Evolutionary conservation across 768 basidiomycete genomes (phyloP), one percentile per base, ranked within the genome.

Genomic region (Phylloporus sp.): DNA sequence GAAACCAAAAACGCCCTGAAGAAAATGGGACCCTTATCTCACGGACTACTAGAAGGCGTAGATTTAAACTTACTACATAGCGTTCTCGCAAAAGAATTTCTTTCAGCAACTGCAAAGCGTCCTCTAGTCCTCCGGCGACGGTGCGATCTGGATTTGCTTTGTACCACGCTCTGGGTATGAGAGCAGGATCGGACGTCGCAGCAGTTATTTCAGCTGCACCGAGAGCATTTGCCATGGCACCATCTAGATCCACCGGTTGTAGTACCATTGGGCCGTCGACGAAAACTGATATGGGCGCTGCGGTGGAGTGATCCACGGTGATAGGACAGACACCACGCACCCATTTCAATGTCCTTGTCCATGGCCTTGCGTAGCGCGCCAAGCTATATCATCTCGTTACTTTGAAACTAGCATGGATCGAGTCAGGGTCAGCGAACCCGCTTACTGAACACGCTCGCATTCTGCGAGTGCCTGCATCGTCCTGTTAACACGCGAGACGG

Each of bases 1-100:
- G 61, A 90, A 90, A 6, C 88, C 88, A 57, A 90, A 75, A 8
- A 90, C 77, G 22, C 86, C 88, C 86, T 90, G 55, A 17, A 9
- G 33, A 22, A 10, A 24, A 33, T 20, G 9, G 13, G n/a, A 13
- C 26, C 34, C 5, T 41, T 6, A 37, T 23, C 3, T n/a, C 35
- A 17, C 10, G 33, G 20, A 6, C 38, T n/a, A n/a, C n/a, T 9
- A 26, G 29, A 37, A 24, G 18, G 7, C 14, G 22, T 9, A 3
- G 2, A 6, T 4, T 9, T 2, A 36, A 18, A 23, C 81, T 49
- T 52, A 86, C 87, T 67, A 87, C 81, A 64, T 85, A 90, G 27
- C 60, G 77, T 49, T 80, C 75, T 41, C 70, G 71, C 49, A 68
- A 70, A 49, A 92, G 65, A 8, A 82, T 61, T 31, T 84, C 80